Evolutionary conservation across 768 basidiomycete species (phyloP).

Genomic region (Tricholoma matsutake): DNA sequence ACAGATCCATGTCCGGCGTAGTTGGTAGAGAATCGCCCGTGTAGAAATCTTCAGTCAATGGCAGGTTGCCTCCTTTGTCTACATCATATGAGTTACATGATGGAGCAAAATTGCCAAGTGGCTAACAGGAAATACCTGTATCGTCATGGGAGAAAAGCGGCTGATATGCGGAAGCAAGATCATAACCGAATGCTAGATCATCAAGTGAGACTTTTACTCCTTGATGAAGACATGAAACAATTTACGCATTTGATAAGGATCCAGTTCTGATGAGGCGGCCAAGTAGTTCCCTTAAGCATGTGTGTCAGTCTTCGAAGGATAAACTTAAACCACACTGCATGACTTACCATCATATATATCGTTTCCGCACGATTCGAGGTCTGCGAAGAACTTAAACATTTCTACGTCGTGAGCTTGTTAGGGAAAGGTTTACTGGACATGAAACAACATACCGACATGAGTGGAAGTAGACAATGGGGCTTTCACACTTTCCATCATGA

Average conservation of each 20-base stretch:
- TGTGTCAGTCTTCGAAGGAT: not conserved
- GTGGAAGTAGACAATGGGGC: not conserved
- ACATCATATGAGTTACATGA: not conserved
- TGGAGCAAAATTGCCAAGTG: not conserved
- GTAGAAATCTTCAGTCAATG: not conserved
- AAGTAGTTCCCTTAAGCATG: not conserved
- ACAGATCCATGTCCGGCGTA: slow-evolving; percentile 21
- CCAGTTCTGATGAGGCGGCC: not conserved
- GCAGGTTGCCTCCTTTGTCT: not conserved
- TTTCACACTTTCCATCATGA: not conserved
- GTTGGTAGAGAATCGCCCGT: slow-evolving; percentile 1
- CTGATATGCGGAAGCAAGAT: not conserved
- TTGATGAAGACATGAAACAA: not conserved
- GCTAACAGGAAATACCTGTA: not conserved
- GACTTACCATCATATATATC: not conserved
- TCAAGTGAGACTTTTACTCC: not conserved
- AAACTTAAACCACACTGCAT: no score
- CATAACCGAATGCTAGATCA: not conserved
- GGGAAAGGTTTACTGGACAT: not conserved
- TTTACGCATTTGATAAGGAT: not conserved
- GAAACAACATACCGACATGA: not conserved
- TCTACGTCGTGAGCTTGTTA: not conserved
- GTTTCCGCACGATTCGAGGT: not conserved
- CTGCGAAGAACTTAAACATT: not conserved
- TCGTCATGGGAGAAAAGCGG: not conserved